Conservation (phyloP, 2,329 filamentous ascomycete species). For the Raffaelea deltoideospora region DNA sequence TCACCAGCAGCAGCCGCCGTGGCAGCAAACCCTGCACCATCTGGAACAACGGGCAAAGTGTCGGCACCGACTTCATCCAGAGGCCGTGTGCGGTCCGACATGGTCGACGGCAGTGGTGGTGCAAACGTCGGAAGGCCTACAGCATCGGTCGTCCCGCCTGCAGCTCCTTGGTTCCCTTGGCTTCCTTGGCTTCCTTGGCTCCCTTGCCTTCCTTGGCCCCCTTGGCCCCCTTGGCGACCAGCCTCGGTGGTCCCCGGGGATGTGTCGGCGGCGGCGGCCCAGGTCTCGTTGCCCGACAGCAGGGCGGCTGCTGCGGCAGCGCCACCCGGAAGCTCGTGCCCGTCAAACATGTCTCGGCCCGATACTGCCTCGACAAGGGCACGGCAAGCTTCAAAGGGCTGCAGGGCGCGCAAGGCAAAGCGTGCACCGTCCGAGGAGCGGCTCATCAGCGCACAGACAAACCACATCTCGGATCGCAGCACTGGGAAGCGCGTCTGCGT, state of each 20-base stretch:
- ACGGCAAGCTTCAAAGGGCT: conserved; percentile 24
- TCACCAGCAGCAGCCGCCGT: background rate
- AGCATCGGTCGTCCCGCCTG: too few species aligned
- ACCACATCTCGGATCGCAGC: conserved; percentile 45
- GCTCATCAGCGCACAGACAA: conserved; percentile 45
- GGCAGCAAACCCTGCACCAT: background rate
- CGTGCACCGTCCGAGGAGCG: conserved; percentile 32
- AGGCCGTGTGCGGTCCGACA: background rate
- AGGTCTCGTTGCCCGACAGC: background rate
- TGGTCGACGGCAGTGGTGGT: background rate
- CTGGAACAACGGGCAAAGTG: background rate
- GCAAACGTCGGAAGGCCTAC: background rate
- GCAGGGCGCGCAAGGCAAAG: conserved; percentile 27
- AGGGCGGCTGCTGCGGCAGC: background rate
- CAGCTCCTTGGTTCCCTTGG: too few species aligned
- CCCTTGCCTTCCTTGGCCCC: too few species aligned
- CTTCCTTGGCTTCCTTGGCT: too few species aligned
- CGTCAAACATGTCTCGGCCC: conserved; percentile 20
- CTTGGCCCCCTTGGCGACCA: too few species aligned
- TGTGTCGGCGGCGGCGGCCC: background rate
- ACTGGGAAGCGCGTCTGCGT: conserved; percentile 43
- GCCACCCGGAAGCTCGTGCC: conserved; percentile 8
- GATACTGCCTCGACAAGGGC: conserved; percentile 33
- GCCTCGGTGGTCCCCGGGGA: too few species aligned
- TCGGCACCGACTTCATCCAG: background rate